Evolutionary conservation across 169 alveolate species (phyloP).

Genomic region (Babesia ovis): DNA sequence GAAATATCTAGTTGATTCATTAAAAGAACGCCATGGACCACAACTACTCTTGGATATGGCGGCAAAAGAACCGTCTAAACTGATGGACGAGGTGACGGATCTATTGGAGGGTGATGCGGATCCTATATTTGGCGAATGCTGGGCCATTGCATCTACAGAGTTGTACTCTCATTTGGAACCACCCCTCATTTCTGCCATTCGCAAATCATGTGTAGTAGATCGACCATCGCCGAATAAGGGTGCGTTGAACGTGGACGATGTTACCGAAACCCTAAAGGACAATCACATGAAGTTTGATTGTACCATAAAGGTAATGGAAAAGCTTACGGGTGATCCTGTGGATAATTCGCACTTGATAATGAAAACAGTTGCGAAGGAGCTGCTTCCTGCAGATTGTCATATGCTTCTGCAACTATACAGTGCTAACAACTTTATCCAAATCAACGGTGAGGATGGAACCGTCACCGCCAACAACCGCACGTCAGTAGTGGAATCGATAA

Average conservation of each 20-base stretch:
- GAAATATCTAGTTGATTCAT: conserved; percentile 21
- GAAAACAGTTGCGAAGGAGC: conserved; percentile 30
- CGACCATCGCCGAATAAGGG: background rate
- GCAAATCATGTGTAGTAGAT: conserved; percentile 8
- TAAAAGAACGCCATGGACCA: conserved; percentile 33
- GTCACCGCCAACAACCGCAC: conserved; percentile 33
- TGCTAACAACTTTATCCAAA: conserved; percentile 3
- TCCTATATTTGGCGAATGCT: conserved; percentile 8
- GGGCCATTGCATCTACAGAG: conserved; percentile 32
- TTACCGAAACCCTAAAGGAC: conserved; percentile 13
- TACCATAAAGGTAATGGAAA: conserved; percentile 24
- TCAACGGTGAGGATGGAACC: conserved; percentile 20
- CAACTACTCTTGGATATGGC: conserved; percentile 2
- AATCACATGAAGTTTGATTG: conserved; percentile 17
- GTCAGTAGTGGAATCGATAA: conserved; percentile 41
- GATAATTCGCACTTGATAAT: conserved; percentile 27
- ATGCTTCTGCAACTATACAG: conserved; percentile 19
- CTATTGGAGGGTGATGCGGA: conserved; percentile 9
- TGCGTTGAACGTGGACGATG: background rate
- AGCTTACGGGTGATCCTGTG: conserved; percentile 3
- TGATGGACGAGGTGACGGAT: background rate
- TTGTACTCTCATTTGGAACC: conserved; percentile 1
- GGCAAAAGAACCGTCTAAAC: background rate
- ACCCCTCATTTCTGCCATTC: background rate
- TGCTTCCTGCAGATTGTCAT: conserved; percentile 35